Evolutionary conservation across 495 filamentous ascomycete species (phyloP), one percentile per base, ranked within the genome.

Genomic region (Pseudomonodictys pantanalensis): DNA sequence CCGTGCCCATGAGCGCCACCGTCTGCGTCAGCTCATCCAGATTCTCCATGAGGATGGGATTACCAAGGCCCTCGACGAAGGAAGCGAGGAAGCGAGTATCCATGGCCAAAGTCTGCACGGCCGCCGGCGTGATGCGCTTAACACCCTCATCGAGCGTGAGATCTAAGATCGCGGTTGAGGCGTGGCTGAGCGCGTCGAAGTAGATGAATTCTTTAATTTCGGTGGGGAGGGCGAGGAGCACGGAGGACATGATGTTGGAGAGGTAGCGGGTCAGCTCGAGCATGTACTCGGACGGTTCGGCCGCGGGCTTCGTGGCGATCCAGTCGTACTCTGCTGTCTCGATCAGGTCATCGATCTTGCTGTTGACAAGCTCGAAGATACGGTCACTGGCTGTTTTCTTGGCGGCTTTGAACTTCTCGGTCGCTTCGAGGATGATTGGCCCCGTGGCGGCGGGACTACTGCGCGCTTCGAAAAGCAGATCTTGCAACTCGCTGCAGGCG

Each of bases 151-250:
- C 87, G 5, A 97, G 79, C 1, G 93, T 90, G 50, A 95, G 84
- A n/a, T 84, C 83, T 43, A 98, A 75, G 29, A 98, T 93, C 75
- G 86, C 89, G 55, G 86, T 86, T 7, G 90, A 86, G 4, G 95
- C 90, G 71, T 97, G 92, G 55, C 84, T 89, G 54, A 98, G 80
- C 2, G 95, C 95, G 70, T 97, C 92, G 64, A 97, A 97, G 73
- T 97, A 97, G 58, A 98, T 96, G 29, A 97, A 81, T 69, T 95
- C 90, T 72, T 97, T 96, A 73, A 98, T 97, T 64, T 95, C 90
- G 2, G 88, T 86, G 0, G 93, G 93, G 25, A 98, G 78, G 11
- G 91, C 92, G 3, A 97, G 81, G 6, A 98, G 79, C 0, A 92
- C 93, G 2, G 91, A 93, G 69, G 83, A 89, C 92, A 97, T 97